Evolutionary conservation across 1,284 basidiomycete species (phyloP).

Genomic region (Testicularia cyperi): DNA sequence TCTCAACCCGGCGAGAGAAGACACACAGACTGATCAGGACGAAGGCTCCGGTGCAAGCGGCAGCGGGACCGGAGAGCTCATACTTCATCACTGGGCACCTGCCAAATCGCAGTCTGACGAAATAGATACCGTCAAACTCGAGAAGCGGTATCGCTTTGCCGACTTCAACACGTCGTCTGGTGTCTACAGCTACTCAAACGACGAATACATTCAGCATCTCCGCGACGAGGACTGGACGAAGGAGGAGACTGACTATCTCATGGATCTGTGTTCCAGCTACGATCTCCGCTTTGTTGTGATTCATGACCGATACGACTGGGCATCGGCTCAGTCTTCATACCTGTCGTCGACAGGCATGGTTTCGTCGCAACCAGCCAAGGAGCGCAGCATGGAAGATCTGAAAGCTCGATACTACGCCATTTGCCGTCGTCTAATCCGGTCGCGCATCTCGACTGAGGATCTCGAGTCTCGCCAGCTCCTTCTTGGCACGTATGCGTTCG

Average conservation of each 20-base stretch:
- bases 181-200: constrained; percentile 79
- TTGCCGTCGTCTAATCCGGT: constrained; percentile 82
- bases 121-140: constrained; percentile 10
- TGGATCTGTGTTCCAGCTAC: constrained; percentile 76
- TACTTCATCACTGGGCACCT: constrained; percentile 53
- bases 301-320: constrained; percentile 81
- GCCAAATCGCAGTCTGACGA: constrained; percentile 1
- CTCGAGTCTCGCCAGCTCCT: constrained; percentile 48
- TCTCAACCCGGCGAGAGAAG: constrained; percentile 47
- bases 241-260: constrained; percentile 93
- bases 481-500: constrained; percentile 59
- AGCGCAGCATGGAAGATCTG: constrained; percentile 69
- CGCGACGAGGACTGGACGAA: constrained; percentile 86
- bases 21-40: constrained; percentile 32
- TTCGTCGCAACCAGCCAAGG: constrained; percentile 7
- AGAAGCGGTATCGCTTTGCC: constrained; percentile 67
- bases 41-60: constrained; percentile 8
- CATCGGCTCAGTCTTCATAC: constrained; percentile 14
- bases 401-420: constrained; percentile 94
- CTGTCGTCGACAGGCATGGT: constrained; percentile 5
- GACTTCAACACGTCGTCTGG: constrained; percentile 75
- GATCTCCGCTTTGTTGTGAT: constrained; percentile 89
- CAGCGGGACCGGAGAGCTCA: no score
- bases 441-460: constrained; percentile 63
- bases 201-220: constrained; percentile 82